phyloP scores from a whole-genome alignment of 2,329 filamentous ascomycete species.

The Dendryphion nanum region DNA sequence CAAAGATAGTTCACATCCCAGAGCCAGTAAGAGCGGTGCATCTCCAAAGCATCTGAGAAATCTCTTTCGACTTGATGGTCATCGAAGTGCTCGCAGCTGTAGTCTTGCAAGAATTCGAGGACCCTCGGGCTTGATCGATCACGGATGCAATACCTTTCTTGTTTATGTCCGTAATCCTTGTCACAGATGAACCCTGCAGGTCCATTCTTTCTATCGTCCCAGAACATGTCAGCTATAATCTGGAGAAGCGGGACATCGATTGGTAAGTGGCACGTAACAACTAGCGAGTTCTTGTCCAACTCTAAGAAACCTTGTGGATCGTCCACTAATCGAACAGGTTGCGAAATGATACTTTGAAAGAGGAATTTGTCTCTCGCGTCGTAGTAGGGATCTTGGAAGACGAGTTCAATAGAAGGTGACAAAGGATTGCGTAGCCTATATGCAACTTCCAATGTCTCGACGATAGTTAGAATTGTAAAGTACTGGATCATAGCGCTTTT shows the following conservation, averaged over 20 bases:
- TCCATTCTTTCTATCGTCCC: too few relatives aligned
- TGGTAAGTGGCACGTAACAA: slow-evolving; percentile 12
- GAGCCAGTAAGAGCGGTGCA: too few relatives aligned
- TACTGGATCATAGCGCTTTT: slow-evolving; percentile 10
- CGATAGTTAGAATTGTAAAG: slow-evolving; percentile 13
- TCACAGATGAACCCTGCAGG: slow-evolving; percentile 9
- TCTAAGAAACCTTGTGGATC: slow-evolving; percentile 17
- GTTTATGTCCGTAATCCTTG: not conserved
- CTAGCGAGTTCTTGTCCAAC: slow-evolving; percentile 14
- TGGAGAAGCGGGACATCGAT: slow-evolving; percentile 14
- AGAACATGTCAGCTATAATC: slow-evolving; percentile 14
- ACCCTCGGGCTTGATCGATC: slow-evolving; percentile 4
- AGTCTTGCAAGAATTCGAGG: slow-evolving; percentile 2
- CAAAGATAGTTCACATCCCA: too few relatives aligned
- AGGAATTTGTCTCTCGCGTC: slow-evolving; percentile 5
- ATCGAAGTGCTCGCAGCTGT: too few relatives aligned
- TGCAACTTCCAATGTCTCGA: slow-evolving; percentile 1
- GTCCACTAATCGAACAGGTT: slow-evolving; percentile 4
- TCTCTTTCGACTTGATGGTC: too few relatives aligned
- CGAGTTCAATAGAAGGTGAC: slow-evolving; percentile 4
- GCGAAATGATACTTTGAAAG: not conserved
- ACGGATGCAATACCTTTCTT: not conserved
- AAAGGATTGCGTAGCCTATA: slow-evolving; percentile 1
- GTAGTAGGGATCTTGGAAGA: slow-evolving; percentile 19
- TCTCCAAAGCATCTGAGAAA: too few relatives aligned